Base-by-base conservation (phyloP, 1,284 basidiomycete species). In the Cutaneotrichosporon dermatis region DNA sequence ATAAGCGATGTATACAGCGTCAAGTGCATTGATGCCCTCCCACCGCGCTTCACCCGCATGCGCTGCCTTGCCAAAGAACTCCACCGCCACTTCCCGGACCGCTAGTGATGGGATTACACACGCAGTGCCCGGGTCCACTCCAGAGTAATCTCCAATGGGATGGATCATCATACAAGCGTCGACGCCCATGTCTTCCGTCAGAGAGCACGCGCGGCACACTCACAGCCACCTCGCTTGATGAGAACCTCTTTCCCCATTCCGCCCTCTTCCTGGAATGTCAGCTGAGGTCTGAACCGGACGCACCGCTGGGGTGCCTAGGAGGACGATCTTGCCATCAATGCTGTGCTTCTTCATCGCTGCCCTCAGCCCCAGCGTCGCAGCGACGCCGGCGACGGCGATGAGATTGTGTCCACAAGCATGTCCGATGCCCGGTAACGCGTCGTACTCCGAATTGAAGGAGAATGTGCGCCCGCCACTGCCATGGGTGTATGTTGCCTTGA, bases 361-460 rank as follows among this genome's bases (percentile, higher is more conserved):
- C 68, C 87, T 88, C 56, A 89, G 79, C 5, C 85, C 87, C 53
- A 90, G 75, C 7, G 89, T 86, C 12, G 88, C 83, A 10, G 86
- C 90, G 33, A 90, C 84, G 35, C 90, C 91, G 54, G 85, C 83
- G 57, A 88, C 85, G 36, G 89, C 89, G 60, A 93, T 93, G 55
- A 93, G 81, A 73, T 92, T 92, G 72, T 93, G 89, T 65, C 90
- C 90, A 69, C 90, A 92, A 0, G 87, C 90, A 74, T 92, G 86
- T 4, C 86, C 86, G 54, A 87, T 80, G 15, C 82, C 80, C 81
- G 66, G 64, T 4, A 70, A 50, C 3, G 67, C 67, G 48, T 70
- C 69, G 57, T 58, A 66, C 53, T 92, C 89, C 7, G 87, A 85
- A 72, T 89, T 89, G 56, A 89, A 78, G 3, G 87, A 88, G 55